phyloP scores from a whole-genome alignment of 2,329 filamentous ascomycete genomes.

The Emmonsiellopsis sp. region DNA sequence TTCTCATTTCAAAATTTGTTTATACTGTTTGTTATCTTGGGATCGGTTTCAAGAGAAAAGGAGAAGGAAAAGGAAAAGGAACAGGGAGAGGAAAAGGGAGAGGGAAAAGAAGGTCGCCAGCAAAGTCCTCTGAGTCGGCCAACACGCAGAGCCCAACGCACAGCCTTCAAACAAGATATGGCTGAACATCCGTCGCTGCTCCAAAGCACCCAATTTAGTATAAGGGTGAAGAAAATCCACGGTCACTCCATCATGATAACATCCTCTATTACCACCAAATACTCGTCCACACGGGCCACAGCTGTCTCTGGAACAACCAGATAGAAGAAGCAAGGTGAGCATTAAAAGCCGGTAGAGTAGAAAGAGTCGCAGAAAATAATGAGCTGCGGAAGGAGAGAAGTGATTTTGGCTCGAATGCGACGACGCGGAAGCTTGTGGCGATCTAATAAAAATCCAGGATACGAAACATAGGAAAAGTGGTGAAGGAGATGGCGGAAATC shows the following conservation, averaged over 20 bases:
- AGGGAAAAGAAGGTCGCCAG: background rate
- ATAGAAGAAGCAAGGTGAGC: background rate
- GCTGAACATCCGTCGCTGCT: too few relatives aligned
- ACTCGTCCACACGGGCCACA: too few relatives aligned
- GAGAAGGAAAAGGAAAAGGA: background rate
- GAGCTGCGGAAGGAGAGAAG: background rate
- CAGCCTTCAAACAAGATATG: too few relatives aligned
- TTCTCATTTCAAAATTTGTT: background rate
- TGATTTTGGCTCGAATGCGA: background rate
- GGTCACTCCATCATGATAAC: too few relatives aligned
- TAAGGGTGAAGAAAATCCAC: too few relatives aligned
- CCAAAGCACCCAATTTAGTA: too few relatives aligned
- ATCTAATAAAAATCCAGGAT: slow-evolving; percentile 1
- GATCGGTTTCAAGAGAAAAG: background rate
- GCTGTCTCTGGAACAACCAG: too few relatives aligned
- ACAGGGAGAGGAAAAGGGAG: background rate
- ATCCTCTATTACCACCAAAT: too few relatives aligned
- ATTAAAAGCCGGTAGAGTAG: background rate
- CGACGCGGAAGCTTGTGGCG: background rate
- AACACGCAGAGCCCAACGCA: too few relatives aligned
- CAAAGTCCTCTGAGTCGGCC: too few relatives aligned
- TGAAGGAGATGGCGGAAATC: background rate
- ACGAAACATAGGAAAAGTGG: background rate
- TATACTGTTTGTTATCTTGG: background rate
- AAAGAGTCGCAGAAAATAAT: background rate